Percentiles rank a stretch among this genome's conserved stretches.
phyloP scores from a whole-genome alignment of 805 yeast genomes.

The Maudiozyma bulderi region DNA sequence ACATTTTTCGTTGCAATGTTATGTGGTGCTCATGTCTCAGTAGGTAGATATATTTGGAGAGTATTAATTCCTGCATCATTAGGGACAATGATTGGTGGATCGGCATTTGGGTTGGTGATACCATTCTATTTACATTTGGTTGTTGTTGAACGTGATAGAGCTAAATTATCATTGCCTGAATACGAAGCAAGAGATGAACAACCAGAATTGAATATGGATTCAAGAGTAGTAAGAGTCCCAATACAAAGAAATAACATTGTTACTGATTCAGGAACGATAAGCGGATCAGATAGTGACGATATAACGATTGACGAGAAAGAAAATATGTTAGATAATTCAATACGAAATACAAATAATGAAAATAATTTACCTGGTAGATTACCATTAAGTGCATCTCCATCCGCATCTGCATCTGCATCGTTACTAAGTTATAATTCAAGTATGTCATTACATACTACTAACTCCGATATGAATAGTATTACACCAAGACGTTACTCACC shows the following conservation, averaged over 20 bases:
- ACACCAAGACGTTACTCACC: neutral
- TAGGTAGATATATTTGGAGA: constrained; percentile 63
- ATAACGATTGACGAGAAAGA: neutral
- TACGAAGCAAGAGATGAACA: constrained; percentile 72
- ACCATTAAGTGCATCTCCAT: neutral
- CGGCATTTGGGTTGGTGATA: constrained; percentile 48
- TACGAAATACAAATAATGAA: neutral
- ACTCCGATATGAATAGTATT: neutral
- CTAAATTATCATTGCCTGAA: constrained; percentile 49
- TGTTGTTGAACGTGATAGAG: constrained; percentile 64
- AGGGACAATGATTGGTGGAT: constrained; percentile 78
- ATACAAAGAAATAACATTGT: constrained; percentile 5
- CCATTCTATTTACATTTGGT: constrained; percentile 69
- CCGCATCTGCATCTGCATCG: neutral
- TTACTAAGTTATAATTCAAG: neutral
- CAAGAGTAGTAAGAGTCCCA: constrained; percentile 57
- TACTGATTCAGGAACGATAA: neutral
- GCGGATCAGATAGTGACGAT: constrained; percentile 5
- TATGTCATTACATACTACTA: neutral
- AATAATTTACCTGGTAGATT: neutral
- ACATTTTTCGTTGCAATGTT: constrained; percentile 55
- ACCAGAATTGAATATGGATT: constrained; percentile 67
- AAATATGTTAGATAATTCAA: neutral
- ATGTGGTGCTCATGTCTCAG: constrained; percentile 55
- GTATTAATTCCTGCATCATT: constrained; percentile 57